These are phyloP conservation scores for Symbiodinium pilosum DNA, from an alignment of 73 alveolate species.

Conservation along the genomic window DNA sequence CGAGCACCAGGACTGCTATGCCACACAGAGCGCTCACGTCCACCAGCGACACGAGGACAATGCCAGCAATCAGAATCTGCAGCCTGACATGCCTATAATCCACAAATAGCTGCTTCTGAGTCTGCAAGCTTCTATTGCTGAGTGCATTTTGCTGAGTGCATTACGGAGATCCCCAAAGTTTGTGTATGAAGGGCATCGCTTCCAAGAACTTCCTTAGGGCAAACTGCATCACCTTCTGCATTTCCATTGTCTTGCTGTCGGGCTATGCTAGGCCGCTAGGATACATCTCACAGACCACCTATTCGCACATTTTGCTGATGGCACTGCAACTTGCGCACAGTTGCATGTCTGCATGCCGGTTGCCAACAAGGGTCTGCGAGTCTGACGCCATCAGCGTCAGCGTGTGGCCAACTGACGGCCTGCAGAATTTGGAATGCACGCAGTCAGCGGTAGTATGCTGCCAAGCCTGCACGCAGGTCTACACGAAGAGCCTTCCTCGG, in stretches of 20 bases:
- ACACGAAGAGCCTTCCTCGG: slow-evolving; percentile 73
- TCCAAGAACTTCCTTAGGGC: slow-evolving; percentile 45
- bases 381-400: slow-evolving; percentile 79
- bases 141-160: not conserved
- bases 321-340: too few species aligned
- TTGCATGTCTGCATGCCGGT: too few species aligned
- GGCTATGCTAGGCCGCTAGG: too few species aligned
- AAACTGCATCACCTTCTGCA: too few species aligned
- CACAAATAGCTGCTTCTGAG: too few species aligned
- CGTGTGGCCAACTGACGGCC: slow-evolving; percentile 86
- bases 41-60: slow-evolving; percentile 16
- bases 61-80: slow-evolving; percentile 30
- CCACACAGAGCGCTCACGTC: slow-evolving; percentile 58
- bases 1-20: not conserved
- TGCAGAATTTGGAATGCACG: not conserved
- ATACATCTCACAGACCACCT: too few species aligned
- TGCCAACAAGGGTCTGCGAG: slow-evolving; percentile 90
- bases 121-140: too few species aligned
- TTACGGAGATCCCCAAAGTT: slow-evolving; percentile 78
- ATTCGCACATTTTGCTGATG: too few species aligned
- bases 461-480: slow-evolving; percentile 34
- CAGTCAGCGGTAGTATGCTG: not conserved
- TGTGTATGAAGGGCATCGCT: slow-evolving; percentile 82
- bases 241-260: too few species aligned
- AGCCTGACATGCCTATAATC: slow-evolving; percentile 18